phyloP scores from a whole-genome alignment of 768 basidiomycete genomes.

The Sutorius australiensis region DNA sequence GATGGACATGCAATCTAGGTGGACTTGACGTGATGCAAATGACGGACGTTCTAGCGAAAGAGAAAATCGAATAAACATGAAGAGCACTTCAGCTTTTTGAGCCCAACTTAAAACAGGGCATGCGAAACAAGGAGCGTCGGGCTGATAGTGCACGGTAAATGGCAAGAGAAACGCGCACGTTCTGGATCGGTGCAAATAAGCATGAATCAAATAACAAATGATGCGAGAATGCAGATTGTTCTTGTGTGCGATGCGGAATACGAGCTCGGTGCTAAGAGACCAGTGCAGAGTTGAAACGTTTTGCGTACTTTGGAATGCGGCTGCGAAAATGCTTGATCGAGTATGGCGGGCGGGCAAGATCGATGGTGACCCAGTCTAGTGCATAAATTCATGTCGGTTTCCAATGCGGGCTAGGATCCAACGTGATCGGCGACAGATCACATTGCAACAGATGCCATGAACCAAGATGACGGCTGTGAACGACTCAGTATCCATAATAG shows the following conservation, averaged over 20 bases:
- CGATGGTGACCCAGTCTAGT: conserved; percentile 18
- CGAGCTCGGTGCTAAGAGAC: conserved; percentile 14
- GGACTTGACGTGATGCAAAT: conserved; percentile 26
- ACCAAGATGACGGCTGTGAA: conserved; percentile 18
- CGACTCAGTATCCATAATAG: conserved; percentile 55
- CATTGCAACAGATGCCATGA: conserved; percentile 25
- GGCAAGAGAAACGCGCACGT: conserved; percentile 23
- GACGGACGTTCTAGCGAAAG: conserved; percentile 25
- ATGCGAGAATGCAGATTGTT: conserved; percentile 33
- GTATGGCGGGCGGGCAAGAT: conserved; percentile 29
- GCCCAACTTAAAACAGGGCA: conserved; percentile 18
- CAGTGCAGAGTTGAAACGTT: conserved; percentile 20
- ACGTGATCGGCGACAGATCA: conserved; percentile 18
- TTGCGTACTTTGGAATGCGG: conserved; percentile 28
- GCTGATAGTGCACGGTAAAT: conserved; percentile 30
- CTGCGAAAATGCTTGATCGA: conserved; percentile 23
- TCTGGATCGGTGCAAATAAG: conserved; percentile 34
- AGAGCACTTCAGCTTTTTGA: conserved; percentile 29
- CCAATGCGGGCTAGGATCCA: conserved; percentile 18
- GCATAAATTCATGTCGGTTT: conserved; percentile 26
- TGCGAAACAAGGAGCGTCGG: conserved; percentile 19
- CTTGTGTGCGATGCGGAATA: conserved; percentile 24
- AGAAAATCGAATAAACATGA: conserved; percentile 22
- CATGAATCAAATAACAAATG: conserved; percentile 31
- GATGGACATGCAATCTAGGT: conserved; percentile 22